Percentiles rank a stretch among this genome's conserved stretches.
Evolutionary conservation across 1,139 yeast genomes (phyloP).

Genomic region (Meyerozyma guilliermondii): DNA sequence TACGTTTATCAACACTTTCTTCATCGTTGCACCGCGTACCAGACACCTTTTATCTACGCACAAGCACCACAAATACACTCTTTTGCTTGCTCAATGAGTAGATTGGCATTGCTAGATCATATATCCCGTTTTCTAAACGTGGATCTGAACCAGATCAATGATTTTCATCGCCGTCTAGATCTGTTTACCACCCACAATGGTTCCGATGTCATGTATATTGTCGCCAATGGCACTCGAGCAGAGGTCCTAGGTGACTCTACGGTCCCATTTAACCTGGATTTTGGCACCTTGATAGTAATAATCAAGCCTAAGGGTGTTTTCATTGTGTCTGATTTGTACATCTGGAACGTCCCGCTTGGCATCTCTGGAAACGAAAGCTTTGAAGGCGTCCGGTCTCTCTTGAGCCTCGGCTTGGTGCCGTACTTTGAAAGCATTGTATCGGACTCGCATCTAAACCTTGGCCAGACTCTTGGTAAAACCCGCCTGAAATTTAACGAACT

Average conservation of each 20-base stretch:
- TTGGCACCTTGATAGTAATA: neutral
- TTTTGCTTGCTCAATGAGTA: neutral
- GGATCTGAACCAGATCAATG: neutral
- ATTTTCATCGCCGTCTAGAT: neutral
- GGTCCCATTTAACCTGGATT: neutral
- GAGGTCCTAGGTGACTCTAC: neutral
- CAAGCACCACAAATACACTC: neutral
- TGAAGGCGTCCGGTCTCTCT: neutral
- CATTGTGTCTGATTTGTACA: neutral
- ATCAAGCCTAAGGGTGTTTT: neutral
- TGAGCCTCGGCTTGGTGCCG: neutral
- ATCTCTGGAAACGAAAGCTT: neutral
- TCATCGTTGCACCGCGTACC: neutral
- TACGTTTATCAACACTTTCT: neutral
- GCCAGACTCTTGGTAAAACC: neutral
- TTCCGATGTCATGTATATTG: neutral
- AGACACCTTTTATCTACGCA: neutral
- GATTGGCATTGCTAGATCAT: neutral
- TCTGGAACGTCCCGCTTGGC: neutral
- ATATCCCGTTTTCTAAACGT: neutral
- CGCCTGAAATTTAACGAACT: slow-evolving; percentile 65
- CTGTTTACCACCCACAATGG: neutral
- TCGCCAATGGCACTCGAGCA: neutral
- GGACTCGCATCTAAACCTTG: neutral
- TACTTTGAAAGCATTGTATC: neutral